A percentile compares a stretch with the other conserved stretches of the same genome.
Evolutionary conservation across 1,284 basidiomycete genomes (phyloP).

Genomic region (Pseudozyma sp.): DNA sequence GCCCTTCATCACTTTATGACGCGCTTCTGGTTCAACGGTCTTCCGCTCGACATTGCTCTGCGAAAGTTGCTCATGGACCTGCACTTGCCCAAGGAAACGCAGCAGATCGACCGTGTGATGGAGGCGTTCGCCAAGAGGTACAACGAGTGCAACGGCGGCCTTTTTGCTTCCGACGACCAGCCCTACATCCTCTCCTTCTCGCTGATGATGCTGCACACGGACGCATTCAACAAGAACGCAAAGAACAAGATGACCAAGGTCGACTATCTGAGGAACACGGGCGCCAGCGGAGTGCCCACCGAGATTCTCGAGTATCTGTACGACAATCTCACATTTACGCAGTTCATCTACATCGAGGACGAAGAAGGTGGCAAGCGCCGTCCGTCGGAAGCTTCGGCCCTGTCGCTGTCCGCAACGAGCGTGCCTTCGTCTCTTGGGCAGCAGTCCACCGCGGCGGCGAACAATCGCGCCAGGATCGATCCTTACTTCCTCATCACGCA

Average conservation of each 20-base stretch:
- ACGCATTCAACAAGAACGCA: conserved; percentile 96
- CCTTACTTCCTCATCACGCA: conserved; percentile 88
- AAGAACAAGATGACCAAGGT: conserved; percentile 87
- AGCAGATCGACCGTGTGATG: conserved; percentile 97
- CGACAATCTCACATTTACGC: conserved; percentile 93
- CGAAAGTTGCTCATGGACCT: conserved; percentile 91
- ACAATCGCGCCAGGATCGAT: conserved; percentile 78
- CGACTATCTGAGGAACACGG: conserved; percentile 60
- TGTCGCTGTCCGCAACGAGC: conserved; percentile 9
- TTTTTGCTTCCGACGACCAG: conserved; percentile 81
- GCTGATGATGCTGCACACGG: conserved; percentile 98
- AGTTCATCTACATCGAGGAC: conserved; percentile 94
- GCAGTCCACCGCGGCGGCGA: conserved; percentile 13
- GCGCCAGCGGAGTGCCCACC: conserved; percentile 81
- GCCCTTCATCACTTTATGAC: conserved; percentile 81
- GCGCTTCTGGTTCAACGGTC: conserved; percentile 82
- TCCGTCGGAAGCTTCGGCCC: conserved; percentile 32
- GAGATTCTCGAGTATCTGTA: conserved; percentile 94
- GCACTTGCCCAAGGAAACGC: conserved; percentile 91
- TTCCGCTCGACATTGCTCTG: conserved; percentile 91
- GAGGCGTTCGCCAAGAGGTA: conserved; percentile 93
- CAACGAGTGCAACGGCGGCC: conserved; percentile 81
- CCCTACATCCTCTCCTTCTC: conserved; percentile 97
- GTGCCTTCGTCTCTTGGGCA: conserved; percentile 18
- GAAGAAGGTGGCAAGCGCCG: conserved; percentile 38